Base-by-base conservation (phyloP, 352 stramenopile species). In the Phytophthora citrophthora region DNA sequence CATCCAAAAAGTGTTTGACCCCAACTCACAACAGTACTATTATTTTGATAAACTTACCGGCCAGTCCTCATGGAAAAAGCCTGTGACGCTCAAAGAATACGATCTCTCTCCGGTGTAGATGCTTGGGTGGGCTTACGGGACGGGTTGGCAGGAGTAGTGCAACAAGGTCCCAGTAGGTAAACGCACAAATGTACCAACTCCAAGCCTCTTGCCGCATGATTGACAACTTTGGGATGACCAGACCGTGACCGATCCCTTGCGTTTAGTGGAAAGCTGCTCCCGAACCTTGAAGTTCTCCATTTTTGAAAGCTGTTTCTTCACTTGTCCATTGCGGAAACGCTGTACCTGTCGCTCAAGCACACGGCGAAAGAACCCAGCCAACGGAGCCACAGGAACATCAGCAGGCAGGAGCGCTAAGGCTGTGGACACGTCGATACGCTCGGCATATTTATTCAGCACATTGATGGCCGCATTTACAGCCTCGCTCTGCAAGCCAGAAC, bases 201-300 rank as follows among this genome's bases (percentile, higher is more conserved):
- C 85, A 7, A 95, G 78, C 56, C 79, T 85, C 34, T 88, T 89
- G 31, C 81, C 75, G 46, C 87, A 95, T 16, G 77, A 71, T 40
- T 88, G 65, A 58, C 87, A 95, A 50, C 74, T 81, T 36, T 92
- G 83, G 20, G 85, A 91, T 3, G 81, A 81, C 81, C 84, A 92
- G 38, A 94, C 76, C 2, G 79, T 90, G 47, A 95, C 85, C 1
- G 69, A 90, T 18, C 73, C 79, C 48, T 93, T 89, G 12, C 85
- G 74, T 52, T 91, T 89, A 0, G 61, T 72, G 1, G 82, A 79
- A 16, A 95, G 76, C 46, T 82, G 63, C 26, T 90, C 70, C 12
- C 85, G 85, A 20, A 93, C 74, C 38, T 83, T 89, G 38, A 95
- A 91, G 60, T 95, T 95, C 52, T 90, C 87, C 74, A 95, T 95